Conservation (phyloP, 208 protist genomes). For the Leishmania tropica region DNA sequence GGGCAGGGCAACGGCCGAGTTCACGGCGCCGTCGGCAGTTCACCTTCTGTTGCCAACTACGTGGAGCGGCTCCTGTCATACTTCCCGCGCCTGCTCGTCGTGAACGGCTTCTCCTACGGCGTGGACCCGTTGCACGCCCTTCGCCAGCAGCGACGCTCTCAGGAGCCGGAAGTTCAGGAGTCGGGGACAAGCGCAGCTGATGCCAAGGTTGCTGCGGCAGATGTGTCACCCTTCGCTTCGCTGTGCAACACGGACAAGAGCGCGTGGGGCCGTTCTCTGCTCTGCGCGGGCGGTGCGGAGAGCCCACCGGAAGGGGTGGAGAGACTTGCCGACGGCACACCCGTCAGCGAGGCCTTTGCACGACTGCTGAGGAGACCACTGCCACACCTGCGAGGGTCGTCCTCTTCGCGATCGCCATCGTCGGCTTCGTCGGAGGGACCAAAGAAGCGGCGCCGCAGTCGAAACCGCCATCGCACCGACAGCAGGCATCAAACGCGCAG, state of each 20-base stretch:
- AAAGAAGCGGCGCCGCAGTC: background rate
- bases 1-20: background rate
- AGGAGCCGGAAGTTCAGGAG: background rate
- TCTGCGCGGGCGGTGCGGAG: background rate
- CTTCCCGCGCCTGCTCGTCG: conserved; percentile 44
- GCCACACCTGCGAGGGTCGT: conserved; percentile 12
- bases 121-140: conserved; percentile 44
- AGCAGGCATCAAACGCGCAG: background rate
- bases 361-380: conserved; percentile 17
- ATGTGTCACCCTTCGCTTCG: background rate
- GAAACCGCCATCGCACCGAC: background rate
- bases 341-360: conserved; percentile 7
- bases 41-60: conserved; percentile 16
- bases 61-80: conserved; percentile 40
- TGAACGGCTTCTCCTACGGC: conserved; percentile 65
- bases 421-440: background rate
- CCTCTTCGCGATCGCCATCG: conserved; percentile 2
- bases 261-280: background rate
- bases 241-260: background rate
- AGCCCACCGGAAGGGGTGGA: background rate
- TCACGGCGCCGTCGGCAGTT: background rate
- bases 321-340: background rate
- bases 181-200: background rate
- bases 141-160: conserved; percentile 13
- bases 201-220: background rate